Conservation (phyloP, 2,329 filamentous ascomycete species). For the Cordyceps javanica region DNA sequence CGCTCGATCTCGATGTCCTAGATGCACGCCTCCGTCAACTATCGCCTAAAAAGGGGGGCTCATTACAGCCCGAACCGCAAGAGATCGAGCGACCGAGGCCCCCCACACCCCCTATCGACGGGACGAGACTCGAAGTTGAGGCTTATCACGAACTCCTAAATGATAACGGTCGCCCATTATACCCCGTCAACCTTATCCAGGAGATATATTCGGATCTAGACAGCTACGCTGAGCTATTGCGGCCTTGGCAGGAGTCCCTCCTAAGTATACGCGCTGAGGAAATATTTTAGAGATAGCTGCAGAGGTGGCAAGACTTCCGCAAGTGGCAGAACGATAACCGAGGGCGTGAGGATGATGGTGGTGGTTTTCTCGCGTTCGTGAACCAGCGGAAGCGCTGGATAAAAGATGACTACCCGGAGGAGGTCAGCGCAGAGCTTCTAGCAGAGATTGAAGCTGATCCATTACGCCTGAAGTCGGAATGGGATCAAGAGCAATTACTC, state of each 20-base stretch:
- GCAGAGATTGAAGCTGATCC: neutral
- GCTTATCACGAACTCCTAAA: conserved; percentile 5
- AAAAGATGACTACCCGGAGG: neutral
- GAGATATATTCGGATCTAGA: neutral
- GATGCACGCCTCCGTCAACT: conserved; percentile 16
- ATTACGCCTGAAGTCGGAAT: neutral
- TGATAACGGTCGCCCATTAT: conserved; percentile 12
- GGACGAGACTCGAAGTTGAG: neutral
- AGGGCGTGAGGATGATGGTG: neutral
- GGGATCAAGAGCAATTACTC: neutral
- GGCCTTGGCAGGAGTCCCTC: neutral
- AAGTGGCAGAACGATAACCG: conserved; percentile 2
- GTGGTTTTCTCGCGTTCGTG: neutral
- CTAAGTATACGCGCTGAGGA: neutral
- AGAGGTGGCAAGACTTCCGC: conserved; percentile 1
- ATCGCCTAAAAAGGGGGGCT: neutral
- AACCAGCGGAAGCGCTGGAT: neutral
- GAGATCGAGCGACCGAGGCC: neutral
- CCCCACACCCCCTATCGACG: neutral
- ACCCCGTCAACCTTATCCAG: conserved; percentile 8
- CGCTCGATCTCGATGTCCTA: conserved; percentile 18
- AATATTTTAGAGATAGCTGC: neutral
- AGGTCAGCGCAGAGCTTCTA: neutral
- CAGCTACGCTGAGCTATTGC: neutral
- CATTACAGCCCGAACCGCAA: neutral